Conservation (phyloP, 805 yeast genomes). For the Kurtzmaniella cleridarum region DNA sequence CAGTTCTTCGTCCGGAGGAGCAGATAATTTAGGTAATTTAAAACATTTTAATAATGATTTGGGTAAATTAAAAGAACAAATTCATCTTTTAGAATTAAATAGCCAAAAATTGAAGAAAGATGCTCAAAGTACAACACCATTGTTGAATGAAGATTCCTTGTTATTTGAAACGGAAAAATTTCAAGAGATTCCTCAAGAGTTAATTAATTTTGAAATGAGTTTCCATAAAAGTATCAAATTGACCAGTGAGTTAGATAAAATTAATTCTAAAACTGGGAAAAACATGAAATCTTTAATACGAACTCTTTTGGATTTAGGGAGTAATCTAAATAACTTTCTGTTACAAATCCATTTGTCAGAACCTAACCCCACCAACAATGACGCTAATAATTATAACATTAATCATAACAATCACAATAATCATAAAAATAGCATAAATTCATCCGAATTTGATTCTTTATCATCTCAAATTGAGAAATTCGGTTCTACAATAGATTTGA, state of each 20-base stretch:
- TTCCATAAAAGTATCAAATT: slow-evolving; percentile 29
- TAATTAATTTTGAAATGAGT: slow-evolving; percentile 29
- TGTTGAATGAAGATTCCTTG: too few species aligned
- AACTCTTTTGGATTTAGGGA: slow-evolving; percentile 48
- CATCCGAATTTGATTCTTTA: background rate
- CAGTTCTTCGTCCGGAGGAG: slow-evolving; percentile 11
- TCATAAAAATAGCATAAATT: slow-evolving; percentile 19
- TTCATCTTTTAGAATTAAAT: slow-evolving; percentile 22
- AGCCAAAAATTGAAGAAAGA: slow-evolving; percentile 6
- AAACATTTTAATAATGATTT: slow-evolving; percentile 32
- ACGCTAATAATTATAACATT: slow-evolving; percentile 1
- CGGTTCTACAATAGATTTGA: slow-evolving; percentile 49
- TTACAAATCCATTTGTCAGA: slow-evolving; percentile 31
- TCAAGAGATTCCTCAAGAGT: slow-evolving; percentile 23
- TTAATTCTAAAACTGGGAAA: slow-evolving; percentile 32
- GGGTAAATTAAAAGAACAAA: slow-evolving; percentile 26
- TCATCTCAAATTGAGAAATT: slow-evolving; percentile 37
- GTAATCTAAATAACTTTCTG: slow-evolving; percentile 51
- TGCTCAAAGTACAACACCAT: too few species aligned
- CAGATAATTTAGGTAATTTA: slow-evolving; percentile 27
- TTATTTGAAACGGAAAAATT: slow-evolving; percentile 5
- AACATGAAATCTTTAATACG: slow-evolving; percentile 35
- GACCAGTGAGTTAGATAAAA: slow-evolving; percentile 30
- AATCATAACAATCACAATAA: slow-evolving; percentile 3
- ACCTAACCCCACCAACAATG: slow-evolving; percentile 7